Conservation (phyloP, 352 stramenopile genomes). For the Pelagophyceae sp. region DNA sequence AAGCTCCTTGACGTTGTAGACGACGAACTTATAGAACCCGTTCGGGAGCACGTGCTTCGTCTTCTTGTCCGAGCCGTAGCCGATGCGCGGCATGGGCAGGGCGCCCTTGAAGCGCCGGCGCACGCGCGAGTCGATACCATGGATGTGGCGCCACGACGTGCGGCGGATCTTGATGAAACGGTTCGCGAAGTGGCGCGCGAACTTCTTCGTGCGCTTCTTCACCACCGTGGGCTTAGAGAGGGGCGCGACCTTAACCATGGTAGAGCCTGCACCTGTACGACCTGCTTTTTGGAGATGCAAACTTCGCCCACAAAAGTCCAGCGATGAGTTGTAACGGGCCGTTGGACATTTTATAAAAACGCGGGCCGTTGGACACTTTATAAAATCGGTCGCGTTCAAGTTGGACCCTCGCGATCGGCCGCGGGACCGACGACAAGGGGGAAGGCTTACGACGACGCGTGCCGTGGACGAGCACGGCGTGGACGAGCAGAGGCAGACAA, state of each 20-base stretch:
- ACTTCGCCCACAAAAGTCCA: too few relatives aligned
- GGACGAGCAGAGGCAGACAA: too few relatives aligned
- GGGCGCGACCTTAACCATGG: conserved; percentile 57
- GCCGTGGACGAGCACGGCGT: too few relatives aligned
- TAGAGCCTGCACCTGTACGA: too few relatives aligned
- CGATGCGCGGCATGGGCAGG: conserved; percentile 95
- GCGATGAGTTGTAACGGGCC: not conserved
- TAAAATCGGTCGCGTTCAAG: too few relatives aligned
- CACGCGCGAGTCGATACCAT: conserved; percentile 99
- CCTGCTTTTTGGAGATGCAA: too few relatives aligned
- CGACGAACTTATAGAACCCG: conserved; percentile 97
- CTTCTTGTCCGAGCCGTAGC: conserved; percentile 98
- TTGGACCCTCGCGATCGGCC: too few relatives aligned
- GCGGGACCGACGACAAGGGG: too few relatives aligned
- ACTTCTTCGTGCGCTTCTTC: conserved; percentile 99
- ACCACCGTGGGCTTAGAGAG: conserved; percentile 80
- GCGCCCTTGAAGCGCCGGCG: conserved; percentile 97
- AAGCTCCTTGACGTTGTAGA: conserved; percentile 95
- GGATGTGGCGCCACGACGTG: conserved; percentile 90
- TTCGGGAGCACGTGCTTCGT: conserved; percentile 94
- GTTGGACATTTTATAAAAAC: not conserved
- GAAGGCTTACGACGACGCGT: too few relatives aligned
- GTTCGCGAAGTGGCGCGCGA: conserved; percentile 96
- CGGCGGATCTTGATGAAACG: conserved; percentile 92
- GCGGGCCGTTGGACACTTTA: too few relatives aligned